phyloP scores from a whole-genome alignment of 805 yeast species.

The Ogataea angusta region DNA sequence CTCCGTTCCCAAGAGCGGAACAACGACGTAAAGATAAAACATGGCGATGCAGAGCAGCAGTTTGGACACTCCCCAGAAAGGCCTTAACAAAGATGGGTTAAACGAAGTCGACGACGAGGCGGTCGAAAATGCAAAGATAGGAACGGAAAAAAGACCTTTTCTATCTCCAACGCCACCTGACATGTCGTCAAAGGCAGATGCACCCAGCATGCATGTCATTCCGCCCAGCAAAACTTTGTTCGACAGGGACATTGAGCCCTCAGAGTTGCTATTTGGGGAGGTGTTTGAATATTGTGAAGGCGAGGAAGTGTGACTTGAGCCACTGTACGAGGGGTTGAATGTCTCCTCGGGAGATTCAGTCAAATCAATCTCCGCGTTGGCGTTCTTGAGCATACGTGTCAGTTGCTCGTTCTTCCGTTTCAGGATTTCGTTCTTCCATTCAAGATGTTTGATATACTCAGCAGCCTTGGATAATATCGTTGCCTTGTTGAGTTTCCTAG shows the following conservation, averaged over 20 bases:
- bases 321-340: constrained; percentile 4
- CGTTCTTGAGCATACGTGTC: constrained; percentile 23
- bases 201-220: constrained; percentile 61
- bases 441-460: constrained; percentile 74
- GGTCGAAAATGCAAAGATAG: constrained; percentile 27
- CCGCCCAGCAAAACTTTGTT: constrained; percentile 60
- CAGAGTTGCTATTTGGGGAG: constrained; percentile 16
- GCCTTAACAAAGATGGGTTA: constrained; percentile 19
- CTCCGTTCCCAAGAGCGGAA: constrained; percentile 6
- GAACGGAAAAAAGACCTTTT: constrained; percentile 31
- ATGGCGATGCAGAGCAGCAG: constrained; percentile 21
- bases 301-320: constrained; percentile 25
- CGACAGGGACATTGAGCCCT: constrained; percentile 25
- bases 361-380: constrained; percentile 1
- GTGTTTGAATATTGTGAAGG: constrained; percentile 16
- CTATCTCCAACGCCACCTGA: constrained; percentile 20
- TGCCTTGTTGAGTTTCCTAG: constrained; percentile 74
- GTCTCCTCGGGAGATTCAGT: constrained; percentile 7
- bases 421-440: constrained; percentile 52
- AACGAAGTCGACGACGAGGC: constrained; percentile 19
- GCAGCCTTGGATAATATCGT: constrained; percentile 72
- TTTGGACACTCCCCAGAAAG: constrained; percentile 30
- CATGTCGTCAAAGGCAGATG: constrained; percentile 53
- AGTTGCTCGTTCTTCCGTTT: constrained; percentile 45
- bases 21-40: constrained; percentile 19